phyloP scores from a whole-genome alignment of 2,329 filamentous ascomycete genomes.

The Colletotrichum sp. region DNA sequence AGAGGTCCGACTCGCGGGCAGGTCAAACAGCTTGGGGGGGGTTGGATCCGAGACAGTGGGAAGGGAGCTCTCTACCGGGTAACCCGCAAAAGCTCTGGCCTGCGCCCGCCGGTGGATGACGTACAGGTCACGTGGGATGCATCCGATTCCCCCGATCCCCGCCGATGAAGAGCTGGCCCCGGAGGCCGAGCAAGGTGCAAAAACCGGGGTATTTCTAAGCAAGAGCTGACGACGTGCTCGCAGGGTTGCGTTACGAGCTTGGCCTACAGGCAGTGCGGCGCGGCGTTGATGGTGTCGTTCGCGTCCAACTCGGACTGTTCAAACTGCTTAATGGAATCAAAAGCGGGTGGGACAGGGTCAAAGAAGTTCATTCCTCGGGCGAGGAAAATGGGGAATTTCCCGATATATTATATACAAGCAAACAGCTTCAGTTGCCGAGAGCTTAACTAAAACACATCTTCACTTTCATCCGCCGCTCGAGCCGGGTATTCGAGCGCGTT shows the following conservation, averaged over 20 bases:
- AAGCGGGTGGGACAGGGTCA: neutral
- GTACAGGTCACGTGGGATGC: constrained; percentile 19
- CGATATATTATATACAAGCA: constrained; percentile 19
- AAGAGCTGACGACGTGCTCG: neutral
- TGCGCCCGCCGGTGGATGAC: constrained; percentile 6
- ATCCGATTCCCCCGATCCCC: neutral
- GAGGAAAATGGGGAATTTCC: neutral
- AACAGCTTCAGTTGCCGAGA: constrained; percentile 11
- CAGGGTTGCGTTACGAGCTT: neutral
- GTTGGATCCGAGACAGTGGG: neutral
- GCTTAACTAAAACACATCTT: constrained; percentile 1
- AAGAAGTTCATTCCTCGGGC: neutral
- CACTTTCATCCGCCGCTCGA: neutral
- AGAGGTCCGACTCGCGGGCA: neutral
- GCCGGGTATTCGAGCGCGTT: neutral
- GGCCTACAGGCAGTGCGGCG: neutral
- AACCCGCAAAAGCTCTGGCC: neutral
- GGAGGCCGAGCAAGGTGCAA: neutral
- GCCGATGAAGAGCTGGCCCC: neutral
- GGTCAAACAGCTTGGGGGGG: neutral
- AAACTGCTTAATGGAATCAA: neutral
- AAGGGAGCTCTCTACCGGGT: neutral
- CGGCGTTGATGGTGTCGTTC: neutral
- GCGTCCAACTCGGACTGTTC: neutral
- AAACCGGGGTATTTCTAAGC: constrained; percentile 2